phyloP scores from a whole-genome alignment of 2,329 filamentous ascomycete species.

The Aspergillus phoenicis region DNA sequence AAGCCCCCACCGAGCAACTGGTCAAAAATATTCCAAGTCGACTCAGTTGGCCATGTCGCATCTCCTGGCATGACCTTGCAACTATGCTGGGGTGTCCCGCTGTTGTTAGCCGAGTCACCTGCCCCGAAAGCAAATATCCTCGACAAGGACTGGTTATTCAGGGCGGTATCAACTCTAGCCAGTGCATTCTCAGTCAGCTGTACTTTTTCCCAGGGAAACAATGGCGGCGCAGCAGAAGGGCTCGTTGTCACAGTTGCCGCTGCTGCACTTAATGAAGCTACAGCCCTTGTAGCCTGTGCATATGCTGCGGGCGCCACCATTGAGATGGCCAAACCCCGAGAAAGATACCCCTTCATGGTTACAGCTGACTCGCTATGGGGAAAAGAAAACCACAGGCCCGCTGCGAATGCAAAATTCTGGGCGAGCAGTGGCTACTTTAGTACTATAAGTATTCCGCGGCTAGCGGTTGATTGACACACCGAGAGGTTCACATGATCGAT shows the following conservation, averaged over 20 bases:
- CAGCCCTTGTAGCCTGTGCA: constrained; percentile 1
- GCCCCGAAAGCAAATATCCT: constrained; percentile 38
- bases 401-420: not conserved
- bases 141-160: constrained; percentile 32
- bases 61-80: constrained; percentile 30
- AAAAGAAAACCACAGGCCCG: not conserved
- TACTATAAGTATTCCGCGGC: not conserved
- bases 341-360: constrained; percentile 9
- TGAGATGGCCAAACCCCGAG: constrained; percentile 4
- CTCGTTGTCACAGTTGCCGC: constrained; percentile 12
- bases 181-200: constrained; percentile 42
- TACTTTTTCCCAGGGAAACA: constrained; percentile 27
- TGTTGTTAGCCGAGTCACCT: constrained; percentile 11
- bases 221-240: constrained; percentile 22
- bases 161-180: constrained; percentile 32
- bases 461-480: not conserved
- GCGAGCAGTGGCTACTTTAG: not conserved
- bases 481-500: no score
- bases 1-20: constrained; percentile 38
- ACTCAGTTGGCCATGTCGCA: constrained; percentile 19
- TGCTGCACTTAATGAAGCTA: constrained; percentile 9
- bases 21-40: constrained; percentile 36
- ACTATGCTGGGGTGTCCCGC: constrained; percentile 45
- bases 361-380: not conserved
- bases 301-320: constrained; percentile 1